These are phyloP conservation scores for Annona cherimola DNA, from an alignment of 164 flowering plant species.

Conservation along the genomic window DNA sequence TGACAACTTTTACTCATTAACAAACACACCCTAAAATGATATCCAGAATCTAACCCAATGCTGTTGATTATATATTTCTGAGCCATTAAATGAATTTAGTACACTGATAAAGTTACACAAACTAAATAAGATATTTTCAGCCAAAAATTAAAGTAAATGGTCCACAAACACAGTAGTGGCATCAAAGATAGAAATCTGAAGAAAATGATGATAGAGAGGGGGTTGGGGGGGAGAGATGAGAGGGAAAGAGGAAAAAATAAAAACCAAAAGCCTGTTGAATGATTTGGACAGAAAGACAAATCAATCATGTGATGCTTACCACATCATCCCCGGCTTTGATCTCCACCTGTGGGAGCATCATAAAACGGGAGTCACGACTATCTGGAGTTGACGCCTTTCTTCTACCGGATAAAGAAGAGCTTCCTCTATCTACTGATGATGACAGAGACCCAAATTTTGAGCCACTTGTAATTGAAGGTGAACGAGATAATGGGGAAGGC, in stretches of 20 bases:
- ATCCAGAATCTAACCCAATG: too few relatives aligned
- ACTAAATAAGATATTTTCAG: too few relatives aligned
- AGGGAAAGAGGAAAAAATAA: background rate
- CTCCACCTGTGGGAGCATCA: constrained; percentile 92
- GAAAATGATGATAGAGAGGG: background rate
- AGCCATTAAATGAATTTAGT: too few relatives aligned
- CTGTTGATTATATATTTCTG: too few relatives aligned
- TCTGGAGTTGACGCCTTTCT: constrained; percentile 60
- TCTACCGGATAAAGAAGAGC: constrained; percentile 47
- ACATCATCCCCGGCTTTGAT: constrained; percentile 86
- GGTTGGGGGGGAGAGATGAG: background rate
- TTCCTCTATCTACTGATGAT: constrained; percentile 53
- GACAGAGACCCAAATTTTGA: constrained; percentile 47
- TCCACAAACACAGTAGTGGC: background rate
- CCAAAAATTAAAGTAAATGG: too few relatives aligned
- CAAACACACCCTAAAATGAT: too few relatives aligned
- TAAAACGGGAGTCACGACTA: constrained; percentile 74
- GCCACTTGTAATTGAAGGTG: constrained; percentile 59
- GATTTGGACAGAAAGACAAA: background rate
- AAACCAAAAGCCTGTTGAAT: background rate
- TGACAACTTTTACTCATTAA: too few relatives aligned
- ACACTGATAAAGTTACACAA: too few relatives aligned
- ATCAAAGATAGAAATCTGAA: background rate
- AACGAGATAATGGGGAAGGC: constrained; percentile 47
- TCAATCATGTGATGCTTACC: constrained; percentile 41